phyloP scores from a whole-genome alignment of 139 green algal species.

The Chlorella vulgaris region DNA sequence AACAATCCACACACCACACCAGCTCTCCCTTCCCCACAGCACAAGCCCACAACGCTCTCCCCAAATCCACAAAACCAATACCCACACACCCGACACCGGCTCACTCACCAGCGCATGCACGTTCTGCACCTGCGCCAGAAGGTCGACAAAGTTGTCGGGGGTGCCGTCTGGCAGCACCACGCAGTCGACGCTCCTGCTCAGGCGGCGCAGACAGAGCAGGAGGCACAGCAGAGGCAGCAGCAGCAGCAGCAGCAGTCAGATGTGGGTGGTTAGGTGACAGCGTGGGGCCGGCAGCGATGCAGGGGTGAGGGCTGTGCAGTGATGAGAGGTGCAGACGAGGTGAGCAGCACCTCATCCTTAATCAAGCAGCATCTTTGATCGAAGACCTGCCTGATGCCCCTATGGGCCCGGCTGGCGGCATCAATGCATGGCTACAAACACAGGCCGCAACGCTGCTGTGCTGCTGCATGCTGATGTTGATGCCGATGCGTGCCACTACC shows the following conservation, averaged over 20 bases:
- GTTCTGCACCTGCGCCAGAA: slow-evolving; percentile 10
- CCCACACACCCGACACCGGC: neutral
- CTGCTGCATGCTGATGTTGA: too few species aligned
- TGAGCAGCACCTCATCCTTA: too few species aligned
- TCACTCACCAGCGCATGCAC: slow-evolving; percentile 18
- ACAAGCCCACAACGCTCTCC: neutral
- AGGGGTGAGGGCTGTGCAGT: too few species aligned
- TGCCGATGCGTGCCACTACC: neutral
- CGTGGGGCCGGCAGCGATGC: too few species aligned
- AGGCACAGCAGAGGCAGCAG: neutral
- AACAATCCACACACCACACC: too few species aligned
- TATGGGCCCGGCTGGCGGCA: too few species aligned
- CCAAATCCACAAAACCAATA: neutral
- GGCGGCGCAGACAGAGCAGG: neutral
- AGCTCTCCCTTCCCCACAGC: neutral
- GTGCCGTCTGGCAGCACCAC: slow-evolving; percentile 21
- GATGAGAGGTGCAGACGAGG: too few species aligned
- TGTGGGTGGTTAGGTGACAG: neutral
- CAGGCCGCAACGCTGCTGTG: too few species aligned
- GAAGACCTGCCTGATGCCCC: too few species aligned
- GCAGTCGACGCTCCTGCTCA: slow-evolving; percentile 10
- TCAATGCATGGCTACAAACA: too few species aligned
- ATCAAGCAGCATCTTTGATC: too few species aligned
- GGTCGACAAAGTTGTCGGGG: neutral
- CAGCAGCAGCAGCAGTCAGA: too few species aligned